Evolutionary conservation across 2,329 filamentous ascomycete species (phyloP), one percentile per base, ranked within the genome.

Genomic region (Dactylellina leptospora): DNA sequence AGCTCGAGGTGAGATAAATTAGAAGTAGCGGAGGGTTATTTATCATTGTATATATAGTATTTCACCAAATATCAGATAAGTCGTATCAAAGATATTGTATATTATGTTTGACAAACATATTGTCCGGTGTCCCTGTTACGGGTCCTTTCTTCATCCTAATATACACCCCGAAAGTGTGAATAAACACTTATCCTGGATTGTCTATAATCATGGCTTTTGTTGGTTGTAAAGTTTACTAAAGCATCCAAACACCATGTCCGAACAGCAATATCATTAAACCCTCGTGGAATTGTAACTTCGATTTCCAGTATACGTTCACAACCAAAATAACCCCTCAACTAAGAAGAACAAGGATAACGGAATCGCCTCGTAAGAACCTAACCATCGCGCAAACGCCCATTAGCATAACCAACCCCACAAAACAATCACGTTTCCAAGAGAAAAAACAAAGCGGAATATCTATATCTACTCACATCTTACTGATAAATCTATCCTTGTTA

Each of bases 401-500:
- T 20, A 55, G 50, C 22, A 13, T 13, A 9, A 6, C 36, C 25
- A 40, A 22, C 23, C 20, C 20, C 5, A 40, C 4, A 40, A 44
- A 58, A 18, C 20, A 11, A 18, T 36, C 22, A 22, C 11, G n/a
- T 28, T 50, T 13, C 9, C 33, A 9, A 73, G 50, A 59, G 16
- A 28, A 23, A 28, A 23, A 51, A 1, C 11, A 16, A 11, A 16
- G 8, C 11, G 18, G 38, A 9, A 27, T 47, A 5, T 11, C 22
- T 28, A 53, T 20, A 23, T 45, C 73, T 10, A 85, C 88, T 76
- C 80, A 93, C 93, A 97, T 93, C 84, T 97, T 97, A 85, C 91
- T 96, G 78, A 97, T 95, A 81, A 97, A 97, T 42, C 95, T 85
- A 81, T 99, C 95, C 87, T 97, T 97, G 84, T 99, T 99, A 74